These are phyloP conservation scores for Arthrinium puccinioides DNA, from an alignment of 2,329 filamentous ascomycete genomes.

Conservation along the genomic window DNA sequence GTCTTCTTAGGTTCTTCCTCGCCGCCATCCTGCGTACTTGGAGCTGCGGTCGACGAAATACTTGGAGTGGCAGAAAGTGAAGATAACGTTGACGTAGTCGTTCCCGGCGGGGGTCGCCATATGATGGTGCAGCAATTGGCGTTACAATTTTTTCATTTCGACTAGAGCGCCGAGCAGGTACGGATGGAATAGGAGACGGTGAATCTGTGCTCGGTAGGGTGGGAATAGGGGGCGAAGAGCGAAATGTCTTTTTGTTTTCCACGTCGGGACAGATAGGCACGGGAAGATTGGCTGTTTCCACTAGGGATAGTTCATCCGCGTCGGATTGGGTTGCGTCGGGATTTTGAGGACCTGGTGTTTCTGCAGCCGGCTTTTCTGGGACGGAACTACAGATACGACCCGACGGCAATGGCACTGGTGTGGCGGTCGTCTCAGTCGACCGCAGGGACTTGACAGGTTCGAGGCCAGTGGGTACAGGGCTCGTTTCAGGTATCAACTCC, in stretches of 20 bases:
- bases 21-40: constrained; percentile 14
- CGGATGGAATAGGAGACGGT: constrained; percentile 4
- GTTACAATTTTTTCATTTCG: neutral
- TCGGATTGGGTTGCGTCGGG: too few relatives aligned
- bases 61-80: constrained; percentile 18
- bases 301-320: too few relatives aligned
- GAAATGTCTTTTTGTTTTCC: too few relatives aligned
- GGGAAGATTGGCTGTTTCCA: too few relatives aligned
- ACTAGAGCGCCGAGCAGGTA: neutral
- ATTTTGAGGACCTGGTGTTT: too few relatives aligned
- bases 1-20: constrained; percentile 3
- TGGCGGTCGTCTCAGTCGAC: too few relatives aligned
- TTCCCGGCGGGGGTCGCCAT: constrained; percentile 4
- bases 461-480: constrained; percentile 8
- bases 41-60: constrained; percentile 16
- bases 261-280: too few relatives aligned
- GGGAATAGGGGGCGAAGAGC: constrained; percentile 1
- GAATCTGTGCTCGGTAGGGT: constrained; percentile 11
- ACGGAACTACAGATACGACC: too few relatives aligned
- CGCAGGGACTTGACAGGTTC: neutral
- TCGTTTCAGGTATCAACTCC: constrained; percentile 24
- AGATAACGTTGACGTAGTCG: constrained; percentile 18
- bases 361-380: too few relatives aligned
- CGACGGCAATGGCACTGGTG: too few relatives aligned
- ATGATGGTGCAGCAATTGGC: neutral